phyloP scores from a whole-genome alignment of 169 alveolate species.

The Eimeria sp. region DNA sequence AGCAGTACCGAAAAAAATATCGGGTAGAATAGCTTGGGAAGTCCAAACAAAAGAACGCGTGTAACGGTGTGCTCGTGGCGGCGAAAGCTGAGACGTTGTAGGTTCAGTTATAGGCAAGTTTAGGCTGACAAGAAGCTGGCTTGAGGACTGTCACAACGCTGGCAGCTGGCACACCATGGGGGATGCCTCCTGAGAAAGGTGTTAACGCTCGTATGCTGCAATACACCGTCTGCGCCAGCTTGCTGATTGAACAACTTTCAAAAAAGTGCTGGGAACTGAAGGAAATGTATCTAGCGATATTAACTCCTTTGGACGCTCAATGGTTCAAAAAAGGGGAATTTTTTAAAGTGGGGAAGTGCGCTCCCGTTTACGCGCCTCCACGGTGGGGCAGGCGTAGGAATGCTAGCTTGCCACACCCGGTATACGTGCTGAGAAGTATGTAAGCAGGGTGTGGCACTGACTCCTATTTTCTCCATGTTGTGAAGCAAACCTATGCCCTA shows the following conservation, averaged over 20 bases:
- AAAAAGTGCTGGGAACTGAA: neutral
- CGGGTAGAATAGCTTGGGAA: neutral
- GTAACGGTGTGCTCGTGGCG: conserved; percentile 8
- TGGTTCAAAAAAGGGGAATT: neutral
- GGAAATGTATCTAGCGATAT: conserved; percentile 3
- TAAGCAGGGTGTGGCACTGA: neutral
- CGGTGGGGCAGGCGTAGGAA: neutral
- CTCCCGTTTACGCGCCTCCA: neutral
- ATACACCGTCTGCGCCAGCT: neutral
- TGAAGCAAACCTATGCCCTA: neutral
- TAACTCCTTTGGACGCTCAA: neutral
- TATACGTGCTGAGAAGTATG: neutral
- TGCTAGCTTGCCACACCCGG: too few species aligned
- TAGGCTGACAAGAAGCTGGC: neutral
- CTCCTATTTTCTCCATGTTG: neutral
- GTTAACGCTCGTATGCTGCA: neutral
- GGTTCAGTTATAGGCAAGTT: neutral
- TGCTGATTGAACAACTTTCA: neutral
- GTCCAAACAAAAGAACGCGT: neutral
- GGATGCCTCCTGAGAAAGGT: neutral
- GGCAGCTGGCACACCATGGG: conserved; percentile 15
- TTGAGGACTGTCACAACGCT: conserved; percentile 5
- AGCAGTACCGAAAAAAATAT: neutral
- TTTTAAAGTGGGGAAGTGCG: neutral
- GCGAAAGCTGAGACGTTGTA: neutral